Evolutionary conservation across 2,329 filamentous ascomycete species (phyloP).

Genomic region (Diaporthe vexans): DNA sequence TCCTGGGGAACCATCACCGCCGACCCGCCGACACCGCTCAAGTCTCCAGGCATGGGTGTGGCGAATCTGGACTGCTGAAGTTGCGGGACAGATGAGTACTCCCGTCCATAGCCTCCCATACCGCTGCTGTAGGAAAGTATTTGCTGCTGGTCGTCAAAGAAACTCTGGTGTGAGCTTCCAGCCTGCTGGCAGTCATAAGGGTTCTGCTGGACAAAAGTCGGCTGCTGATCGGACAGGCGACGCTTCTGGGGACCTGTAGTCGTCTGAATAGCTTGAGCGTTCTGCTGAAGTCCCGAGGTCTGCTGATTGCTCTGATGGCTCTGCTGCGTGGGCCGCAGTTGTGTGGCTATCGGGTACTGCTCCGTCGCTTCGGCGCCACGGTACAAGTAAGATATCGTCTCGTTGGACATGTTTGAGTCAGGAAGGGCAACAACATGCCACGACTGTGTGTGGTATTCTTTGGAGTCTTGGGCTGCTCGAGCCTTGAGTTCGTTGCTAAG

Average conservation of each 20-base stretch:
- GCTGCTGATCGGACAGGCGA: not conserved
- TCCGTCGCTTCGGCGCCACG: no score
- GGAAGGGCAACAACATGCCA: conserved; percentile 13
- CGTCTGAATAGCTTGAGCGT: not conserved
- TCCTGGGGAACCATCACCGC: not conserved
- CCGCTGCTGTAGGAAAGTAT: not conserved
- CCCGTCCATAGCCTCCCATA: not conserved
- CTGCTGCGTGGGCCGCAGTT: not conserved
- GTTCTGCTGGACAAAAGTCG: not conserved
- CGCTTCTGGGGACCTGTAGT: not conserved
- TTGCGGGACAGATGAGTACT: not conserved
- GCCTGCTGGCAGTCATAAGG: not conserved
- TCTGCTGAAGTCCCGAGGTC: no score
- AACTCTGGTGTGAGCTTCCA: not conserved
- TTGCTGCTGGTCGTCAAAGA: not conserved
- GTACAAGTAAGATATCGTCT: not conserved
- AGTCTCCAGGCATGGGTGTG: not conserved
- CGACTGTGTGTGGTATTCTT: not conserved
- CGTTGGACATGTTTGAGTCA: not conserved
- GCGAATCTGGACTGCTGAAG: not conserved
- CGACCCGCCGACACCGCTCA: not conserved
- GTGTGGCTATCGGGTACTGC: not conserved
- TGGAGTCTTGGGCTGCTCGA: not conserved
- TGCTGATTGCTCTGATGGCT: not conserved
- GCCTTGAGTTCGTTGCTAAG: not conserved